Evolutionary conservation across 768 basidiomycete species (phyloP).

Genomic region (Dacryopinax primogenitus): DNA sequence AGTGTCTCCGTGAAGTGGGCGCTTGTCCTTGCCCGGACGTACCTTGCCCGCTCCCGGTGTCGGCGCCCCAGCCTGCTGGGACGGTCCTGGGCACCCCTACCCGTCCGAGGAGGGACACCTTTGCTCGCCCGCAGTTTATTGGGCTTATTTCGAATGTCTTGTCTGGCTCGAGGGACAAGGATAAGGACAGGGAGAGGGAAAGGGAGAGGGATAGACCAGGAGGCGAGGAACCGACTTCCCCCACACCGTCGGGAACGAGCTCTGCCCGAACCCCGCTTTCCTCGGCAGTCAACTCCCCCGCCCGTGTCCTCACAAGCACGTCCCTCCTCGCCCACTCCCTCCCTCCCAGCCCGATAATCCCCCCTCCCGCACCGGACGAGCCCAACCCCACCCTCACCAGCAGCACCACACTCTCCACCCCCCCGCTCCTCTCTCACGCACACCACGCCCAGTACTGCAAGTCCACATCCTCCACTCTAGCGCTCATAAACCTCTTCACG

Average conservation of each 20-base stretch:
- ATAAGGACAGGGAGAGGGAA: not conserved
- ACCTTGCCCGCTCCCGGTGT: not conserved
- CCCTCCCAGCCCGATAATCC: too few relatives aligned
- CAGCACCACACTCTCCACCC: not conserved
- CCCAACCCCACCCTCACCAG: not conserved
- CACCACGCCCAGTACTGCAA: conserved; percentile 12
- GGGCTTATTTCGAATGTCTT: not conserved
- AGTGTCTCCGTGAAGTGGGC: not conserved
- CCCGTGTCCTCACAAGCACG: too few relatives aligned
- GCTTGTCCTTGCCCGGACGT: not conserved
- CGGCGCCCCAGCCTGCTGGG: not conserved
- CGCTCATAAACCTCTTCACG: conserved; percentile 31
- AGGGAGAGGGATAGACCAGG: too few relatives aligned
- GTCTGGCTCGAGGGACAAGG: not conserved
- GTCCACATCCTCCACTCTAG: conserved; percentile 17
- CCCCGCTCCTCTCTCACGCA: not conserved
- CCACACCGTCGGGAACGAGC: not conserved
- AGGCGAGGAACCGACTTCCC: not conserved
- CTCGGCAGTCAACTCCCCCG: too few relatives aligned
- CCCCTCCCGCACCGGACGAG: not conserved
- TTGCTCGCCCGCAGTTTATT: not conserved
- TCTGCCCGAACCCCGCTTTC: too few relatives aligned
- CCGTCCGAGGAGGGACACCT: not conserved
- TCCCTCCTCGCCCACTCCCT: too few relatives aligned
- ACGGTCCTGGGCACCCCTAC: not conserved